These are phyloP conservation scores for Mucor mucedo DNA, from an alignment of 371 early-diverging fungal species.

Conservation along the genomic window DNA sequence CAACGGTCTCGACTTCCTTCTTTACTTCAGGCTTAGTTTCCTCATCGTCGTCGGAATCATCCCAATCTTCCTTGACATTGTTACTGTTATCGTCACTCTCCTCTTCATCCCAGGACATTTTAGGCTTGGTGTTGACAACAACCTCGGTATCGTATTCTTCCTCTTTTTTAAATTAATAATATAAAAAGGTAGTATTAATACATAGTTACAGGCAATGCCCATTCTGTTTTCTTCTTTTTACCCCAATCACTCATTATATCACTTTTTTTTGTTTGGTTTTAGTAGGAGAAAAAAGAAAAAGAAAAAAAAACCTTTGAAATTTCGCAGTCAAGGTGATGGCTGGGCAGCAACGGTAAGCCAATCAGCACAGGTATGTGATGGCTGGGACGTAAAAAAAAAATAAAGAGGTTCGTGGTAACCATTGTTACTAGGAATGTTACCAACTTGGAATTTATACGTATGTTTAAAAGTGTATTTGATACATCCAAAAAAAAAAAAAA, in stretches of 20 bases:
- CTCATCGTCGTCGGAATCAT: constrained; percentile 73
- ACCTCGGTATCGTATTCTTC: constrained; percentile 46
- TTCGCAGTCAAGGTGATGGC: not conserved
- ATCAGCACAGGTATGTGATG: not conserved
- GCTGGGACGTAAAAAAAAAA: too few relatives aligned
- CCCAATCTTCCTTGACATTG: constrained; percentile 76
- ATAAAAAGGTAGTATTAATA: too few relatives aligned
- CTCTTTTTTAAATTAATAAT: constrained; percentile 21
- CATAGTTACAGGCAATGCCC: too few relatives aligned
- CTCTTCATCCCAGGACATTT: constrained; percentile 80
- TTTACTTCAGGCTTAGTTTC: constrained; percentile 8
- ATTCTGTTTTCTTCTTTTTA: constrained; percentile 32
- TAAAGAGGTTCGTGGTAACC: too few relatives aligned
- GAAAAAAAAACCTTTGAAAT: constrained; percentile 5
- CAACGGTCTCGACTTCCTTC: constrained; percentile 38
- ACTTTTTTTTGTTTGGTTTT: not conserved
- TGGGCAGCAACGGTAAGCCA: not conserved
- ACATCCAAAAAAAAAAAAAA: not conserved
- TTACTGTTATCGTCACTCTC: constrained; percentile 66
- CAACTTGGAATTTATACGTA: too few relatives aligned
- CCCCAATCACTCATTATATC: constrained; percentile 73
- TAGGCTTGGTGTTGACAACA: constrained; percentile 37
- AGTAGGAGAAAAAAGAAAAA: constrained; percentile 1
- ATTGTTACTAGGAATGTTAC: too few relatives aligned
- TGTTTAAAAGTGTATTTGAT: too few relatives aligned